Evolutionary conservation across 176 grass and related monocot genomes (phyloP), one percentile per base, ranked within the genome.

Genomic region (Rhynchospora breviuscula): DNA sequence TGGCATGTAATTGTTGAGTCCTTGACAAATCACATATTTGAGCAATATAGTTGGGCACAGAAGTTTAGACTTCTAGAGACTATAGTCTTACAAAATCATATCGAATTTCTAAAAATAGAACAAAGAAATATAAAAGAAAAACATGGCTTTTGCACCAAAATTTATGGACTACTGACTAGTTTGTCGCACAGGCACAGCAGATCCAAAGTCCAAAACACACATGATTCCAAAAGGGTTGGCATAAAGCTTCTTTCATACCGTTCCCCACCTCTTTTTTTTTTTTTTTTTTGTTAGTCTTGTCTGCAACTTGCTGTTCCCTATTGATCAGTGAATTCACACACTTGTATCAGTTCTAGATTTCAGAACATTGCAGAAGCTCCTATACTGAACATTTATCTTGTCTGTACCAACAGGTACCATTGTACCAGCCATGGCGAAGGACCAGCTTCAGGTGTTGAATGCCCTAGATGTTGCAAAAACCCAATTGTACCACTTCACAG

Each of bases 401-500:
- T 67, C 3, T 46, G 40, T 82, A 67, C 80, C 60, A 66, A 18
- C 62, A 82, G 80, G 25, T 67, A 67, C 60, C 73, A 29, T 29
- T 29, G 61, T 82, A 82, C 61, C 61, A 82, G 19, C 19, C 45
- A 82, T 82, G 80, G 80, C 10, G 21, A 82, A 18, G 48, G 80
- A 82, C 0, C 60, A 82, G 69, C 83, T 85, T 46, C 70, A 85
- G 72, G 83, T 85, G 11, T 51, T 85, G 10, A 85, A 65, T 68
- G 83, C 83, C 3, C 69, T 88, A 6, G 86, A 88, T 77, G 23
- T 67, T 8, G 86, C 86, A 54, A 92, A 90, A 86, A 92, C 91
- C 59, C 88, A 88, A 40, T 63, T 88, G 88, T 90, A 92, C 73
- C 91, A 92, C 72, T 92, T 92, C 88, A 92, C 73, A 29, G 88